Conservation (phyloP, 495 filamentous ascomycete species). For the Xylaria intraflava region DNA sequence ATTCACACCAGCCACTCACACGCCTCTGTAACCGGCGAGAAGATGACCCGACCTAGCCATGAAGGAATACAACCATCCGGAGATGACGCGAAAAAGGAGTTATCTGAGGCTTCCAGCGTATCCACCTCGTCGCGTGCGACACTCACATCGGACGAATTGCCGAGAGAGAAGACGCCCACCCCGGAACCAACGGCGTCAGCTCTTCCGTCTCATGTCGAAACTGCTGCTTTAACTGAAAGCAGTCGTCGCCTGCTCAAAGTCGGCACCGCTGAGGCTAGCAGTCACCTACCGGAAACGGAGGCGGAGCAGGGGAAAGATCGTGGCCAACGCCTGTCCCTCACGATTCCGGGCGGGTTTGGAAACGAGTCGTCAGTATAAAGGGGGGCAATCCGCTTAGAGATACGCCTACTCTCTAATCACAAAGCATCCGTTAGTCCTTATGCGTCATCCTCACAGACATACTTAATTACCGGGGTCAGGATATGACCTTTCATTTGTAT, state of each 20-base stretch:
- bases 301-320: conserved; percentile 10
- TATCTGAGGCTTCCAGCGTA: background rate
- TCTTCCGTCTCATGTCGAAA: background rate
- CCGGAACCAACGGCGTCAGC: background rate
- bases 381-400: background rate
- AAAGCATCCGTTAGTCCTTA: background rate
- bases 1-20: conserved; percentile 30
- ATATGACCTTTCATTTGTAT: conserved; percentile 21
- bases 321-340: conserved; percentile 17
- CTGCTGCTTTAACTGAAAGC: background rate
- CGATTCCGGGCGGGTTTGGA: conserved; percentile 13
- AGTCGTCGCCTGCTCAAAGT: background rate
- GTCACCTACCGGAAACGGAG: background rate
- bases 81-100: conserved; percentile 1
- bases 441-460: conserved; percentile 10
- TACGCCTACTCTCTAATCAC: conserved; percentile 9
- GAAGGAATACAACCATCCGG: conserved; percentile 7
- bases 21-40: conserved; percentile 17
- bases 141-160: conserved; percentile 3
- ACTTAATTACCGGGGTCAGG: conserved; percentile 19
- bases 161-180: conserved; percentile 4
- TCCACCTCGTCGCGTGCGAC: conserved; percentile 9
- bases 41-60: conserved; percentile 13
- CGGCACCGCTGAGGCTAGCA: background rate
- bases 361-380: conserved; percentile 5